Evolutionary conservation across 345 rosid genomes (phyloP).

Genomic region (Rhodamnia argentea): DNA sequence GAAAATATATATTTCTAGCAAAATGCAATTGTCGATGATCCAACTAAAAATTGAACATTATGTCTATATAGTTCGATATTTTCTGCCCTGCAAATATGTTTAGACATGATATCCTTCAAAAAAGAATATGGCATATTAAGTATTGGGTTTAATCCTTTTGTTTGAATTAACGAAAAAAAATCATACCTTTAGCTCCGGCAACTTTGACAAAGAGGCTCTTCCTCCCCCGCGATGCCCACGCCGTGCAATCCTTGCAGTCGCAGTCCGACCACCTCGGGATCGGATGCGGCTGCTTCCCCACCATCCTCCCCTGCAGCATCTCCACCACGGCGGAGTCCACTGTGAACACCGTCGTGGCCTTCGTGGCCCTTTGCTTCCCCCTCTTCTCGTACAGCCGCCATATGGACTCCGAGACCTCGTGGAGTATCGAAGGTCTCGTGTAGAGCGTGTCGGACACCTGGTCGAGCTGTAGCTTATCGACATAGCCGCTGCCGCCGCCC

Average conservation of each 20-base stretch:
- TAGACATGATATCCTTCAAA: not conserved
- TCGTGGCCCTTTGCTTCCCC: conserved; percentile 14
- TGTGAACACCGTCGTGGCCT: conserved; percentile 28
- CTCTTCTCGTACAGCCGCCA: conserved; percentile 14
- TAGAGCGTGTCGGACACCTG: conserved; percentile 1
- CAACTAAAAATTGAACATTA: not conserved
- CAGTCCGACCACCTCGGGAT: conserved; percentile 95
- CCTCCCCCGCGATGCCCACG: conserved; percentile 51
- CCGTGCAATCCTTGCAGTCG: conserved; percentile 64
- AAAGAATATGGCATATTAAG: not conserved
- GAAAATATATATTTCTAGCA: too few relatives aligned
- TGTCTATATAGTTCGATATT: not conserved
- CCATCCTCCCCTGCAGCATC: conserved; percentile 55
- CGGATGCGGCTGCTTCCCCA: conserved; percentile 29
- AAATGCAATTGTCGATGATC: not conserved
- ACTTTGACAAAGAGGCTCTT: conserved; percentile 69
- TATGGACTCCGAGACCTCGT: conserved; percentile 8
- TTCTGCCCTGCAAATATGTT: not conserved
- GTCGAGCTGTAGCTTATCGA: not conserved
- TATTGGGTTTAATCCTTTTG: not conserved
- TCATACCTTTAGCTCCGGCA: conserved; percentile 42
- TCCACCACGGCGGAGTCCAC: conserved; percentile 65
- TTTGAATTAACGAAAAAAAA: not conserved
- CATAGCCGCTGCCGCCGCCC: conserved; percentile 3
- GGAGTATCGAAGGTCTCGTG: not conserved